These are phyloP conservation scores for Plasmodium ovale DNA, from an alignment of 169 alveolate genomes.

Conservation along the genomic window DNA sequence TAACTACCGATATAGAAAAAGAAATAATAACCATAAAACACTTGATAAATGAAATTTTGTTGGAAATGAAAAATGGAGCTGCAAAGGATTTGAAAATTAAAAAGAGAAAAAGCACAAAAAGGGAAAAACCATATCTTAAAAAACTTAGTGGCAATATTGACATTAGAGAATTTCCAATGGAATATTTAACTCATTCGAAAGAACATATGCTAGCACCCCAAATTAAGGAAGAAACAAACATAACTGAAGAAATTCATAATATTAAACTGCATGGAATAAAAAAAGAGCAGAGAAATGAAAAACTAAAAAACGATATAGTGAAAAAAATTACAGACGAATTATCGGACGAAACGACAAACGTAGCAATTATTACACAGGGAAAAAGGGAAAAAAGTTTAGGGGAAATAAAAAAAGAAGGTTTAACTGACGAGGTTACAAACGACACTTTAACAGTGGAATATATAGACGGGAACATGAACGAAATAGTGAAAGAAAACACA, in stretches of 20 bases:
- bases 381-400: not conserved
- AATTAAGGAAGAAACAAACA: not conserved
- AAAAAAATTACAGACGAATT: not conserved
- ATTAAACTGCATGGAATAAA: not conserved
- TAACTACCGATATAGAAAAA: constrained; percentile 21
- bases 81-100: not conserved
- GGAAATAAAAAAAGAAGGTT: not conserved
- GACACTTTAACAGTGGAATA: not conserved
- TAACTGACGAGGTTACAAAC: not conserved
- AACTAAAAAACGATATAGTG: too few species aligned
- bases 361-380: not conserved
- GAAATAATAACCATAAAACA: constrained; percentile 30
- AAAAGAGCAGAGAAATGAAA: not conserved
- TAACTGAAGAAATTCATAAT: not conserved
- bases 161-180: not conserved
- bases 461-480: not conserved
- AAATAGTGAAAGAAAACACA: too few species aligned
- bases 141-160: not conserved
- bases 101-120: not conserved
- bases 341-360: not conserved
- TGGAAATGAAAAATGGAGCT: constrained; percentile 33
- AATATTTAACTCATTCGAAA: too few species aligned
- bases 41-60: constrained; percentile 15
- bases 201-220: too few species aligned
- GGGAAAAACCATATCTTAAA: not conserved